Percentiles rank a stretch among this genome's conserved stretches.
phyloP scores from a whole-genome alignment of 2,329 filamentous ascomycete species.

The Colletotrichum orbiculare region DNA sequence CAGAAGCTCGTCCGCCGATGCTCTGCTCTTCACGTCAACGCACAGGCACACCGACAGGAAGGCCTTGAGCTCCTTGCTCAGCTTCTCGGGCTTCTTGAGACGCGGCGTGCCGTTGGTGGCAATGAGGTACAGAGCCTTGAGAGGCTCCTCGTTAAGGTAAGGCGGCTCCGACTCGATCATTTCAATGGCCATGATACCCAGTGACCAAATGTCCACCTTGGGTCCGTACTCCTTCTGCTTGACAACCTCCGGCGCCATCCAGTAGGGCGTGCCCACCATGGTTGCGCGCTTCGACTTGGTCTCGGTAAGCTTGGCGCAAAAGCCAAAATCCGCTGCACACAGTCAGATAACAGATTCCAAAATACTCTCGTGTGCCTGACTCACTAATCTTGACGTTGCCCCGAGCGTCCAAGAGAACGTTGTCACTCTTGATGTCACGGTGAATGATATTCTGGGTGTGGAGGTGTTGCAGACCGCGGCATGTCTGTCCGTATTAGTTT shows the following conservation, averaged over 20 bases:
- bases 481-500: slow-evolving; percentile 72
- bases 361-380: slow-evolving; percentile 50
- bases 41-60: slow-evolving; percentile 97
- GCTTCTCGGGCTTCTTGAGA: slow-evolving; percentile 97
- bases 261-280: slow-evolving; percentile 99
- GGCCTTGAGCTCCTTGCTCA: slow-evolving; percentile 96
- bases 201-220: slow-evolving; percentile 98
- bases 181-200: slow-evolving; percentile 99
- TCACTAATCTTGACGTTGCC: slow-evolving; percentile 98
- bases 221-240: slow-evolving; percentile 99
- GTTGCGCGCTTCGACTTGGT: slow-evolving; percentile 97
- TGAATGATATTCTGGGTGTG: slow-evolving; percentile 98
- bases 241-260: slow-evolving; percentile 99
- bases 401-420: slow-evolving; percentile 91
- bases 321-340: slow-evolving; percentile 91
- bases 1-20: slow-evolving; percentile 89
- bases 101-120: slow-evolving; percentile 97
- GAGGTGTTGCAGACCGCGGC: slow-evolving; percentile 92
- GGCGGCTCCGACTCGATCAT: slow-evolving; percentile 99
- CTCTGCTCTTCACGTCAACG: slow-evolving; percentile 94
- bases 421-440: slow-evolving; percentile 99
- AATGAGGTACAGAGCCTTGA: slow-evolving; percentile 97
- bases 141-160: slow-evolving; percentile 96
- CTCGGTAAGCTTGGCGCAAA: slow-evolving; percentile 98
- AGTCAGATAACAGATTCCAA: slow-evolving; percentile 45